Evolutionary conservation across 1,284 basidiomycete species (phyloP).

Genomic region (Tilletiopsis washingtonensis): DNA sequence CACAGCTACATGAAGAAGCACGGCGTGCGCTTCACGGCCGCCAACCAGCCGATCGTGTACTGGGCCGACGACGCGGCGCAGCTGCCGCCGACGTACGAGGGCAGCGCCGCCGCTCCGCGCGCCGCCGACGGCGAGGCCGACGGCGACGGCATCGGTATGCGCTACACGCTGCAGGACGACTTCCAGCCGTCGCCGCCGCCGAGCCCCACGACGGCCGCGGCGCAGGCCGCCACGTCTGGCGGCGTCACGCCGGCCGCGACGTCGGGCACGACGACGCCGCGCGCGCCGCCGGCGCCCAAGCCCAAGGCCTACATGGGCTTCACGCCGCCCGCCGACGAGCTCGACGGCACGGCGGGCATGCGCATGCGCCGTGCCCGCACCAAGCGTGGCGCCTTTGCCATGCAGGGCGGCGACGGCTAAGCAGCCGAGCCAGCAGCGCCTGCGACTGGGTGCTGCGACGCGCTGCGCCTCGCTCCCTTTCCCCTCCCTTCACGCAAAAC

Average conservation of each 20-base stretch:
- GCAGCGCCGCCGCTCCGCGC: neutral
- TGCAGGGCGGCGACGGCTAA: constrained; percentile 32
- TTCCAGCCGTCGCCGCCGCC: constrained; percentile 12
- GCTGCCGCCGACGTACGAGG: constrained; percentile 29
- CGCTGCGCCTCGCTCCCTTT: too few species aligned
- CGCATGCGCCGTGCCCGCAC: constrained; percentile 18
- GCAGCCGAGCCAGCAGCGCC: too few species aligned
- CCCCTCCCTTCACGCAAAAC: too few species aligned
- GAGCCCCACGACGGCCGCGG: constrained; percentile 16
- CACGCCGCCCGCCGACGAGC: constrained; percentile 31
- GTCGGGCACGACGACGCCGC: neutral
- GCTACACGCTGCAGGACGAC: too few species aligned
- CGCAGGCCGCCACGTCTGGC: constrained; percentile 14
- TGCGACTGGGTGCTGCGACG: too few species aligned
- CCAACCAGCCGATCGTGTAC: constrained; percentile 34
- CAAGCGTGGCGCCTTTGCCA: constrained; percentile 17
- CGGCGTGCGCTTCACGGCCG: constrained; percentile 32
- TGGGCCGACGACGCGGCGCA: constrained; percentile 29
- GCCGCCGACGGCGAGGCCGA: constrained; percentile 4
- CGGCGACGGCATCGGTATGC: constrained; percentile 1
- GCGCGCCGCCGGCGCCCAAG: constrained; percentile 24
- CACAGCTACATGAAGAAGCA: constrained; percentile 44
- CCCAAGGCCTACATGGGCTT: constrained; percentile 36
- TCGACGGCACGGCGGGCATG: constrained; percentile 11
- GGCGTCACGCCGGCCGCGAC: too few species aligned